A percentile compares a stretch with the other conserved stretches of the same genome.
Evolutionary conservation across 2,329 filamentous ascomycete species (phyloP).

Genomic region (Colletotrichum ledebouriae): DNA sequence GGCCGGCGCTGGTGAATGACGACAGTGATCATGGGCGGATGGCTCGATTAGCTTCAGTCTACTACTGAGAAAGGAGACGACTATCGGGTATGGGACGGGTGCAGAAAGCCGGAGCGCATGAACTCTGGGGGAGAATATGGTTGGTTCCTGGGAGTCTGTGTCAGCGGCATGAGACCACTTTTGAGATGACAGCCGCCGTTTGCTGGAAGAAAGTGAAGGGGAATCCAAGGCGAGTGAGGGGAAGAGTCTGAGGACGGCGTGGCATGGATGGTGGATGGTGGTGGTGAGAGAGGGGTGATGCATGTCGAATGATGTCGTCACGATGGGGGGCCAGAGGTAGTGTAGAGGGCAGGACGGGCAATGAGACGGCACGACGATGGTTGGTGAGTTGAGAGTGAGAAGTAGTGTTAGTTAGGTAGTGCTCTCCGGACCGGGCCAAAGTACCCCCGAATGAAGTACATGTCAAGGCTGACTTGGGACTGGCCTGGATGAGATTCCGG

Average conservation of each 20-base stretch:
- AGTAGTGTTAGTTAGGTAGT: background rate
- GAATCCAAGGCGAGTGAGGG: background rate
- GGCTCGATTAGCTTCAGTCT: constrained; percentile 27
- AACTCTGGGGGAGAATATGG: constrained; percentile 12
- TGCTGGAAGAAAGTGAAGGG: constrained; percentile 22
- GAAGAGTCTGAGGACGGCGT: constrained; percentile 2
- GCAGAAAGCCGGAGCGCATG: constrained; percentile 27
- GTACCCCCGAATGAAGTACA: background rate
- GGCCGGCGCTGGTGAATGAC: constrained; percentile 21
- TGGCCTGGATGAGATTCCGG: background rate
- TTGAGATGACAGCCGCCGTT: constrained; percentile 25
- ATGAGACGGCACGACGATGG: background rate
- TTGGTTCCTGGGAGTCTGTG: constrained; percentile 20
- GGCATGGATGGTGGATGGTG: constrained; percentile 10
- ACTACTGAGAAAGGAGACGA: background rate
- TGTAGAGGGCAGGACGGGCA: background rate
- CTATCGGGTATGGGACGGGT: background rate
- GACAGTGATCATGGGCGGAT: constrained; percentile 10
- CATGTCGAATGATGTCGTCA: constrained; percentile 40
- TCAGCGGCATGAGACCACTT: constrained; percentile 34
- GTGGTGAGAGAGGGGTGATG: constrained; percentile 33
- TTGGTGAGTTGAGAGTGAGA: background rate
- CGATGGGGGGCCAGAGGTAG: constrained; percentile 8
- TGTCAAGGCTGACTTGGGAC: background rate
- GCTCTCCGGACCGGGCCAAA: background rate